Evolutionary conservation across 208 protist genomes (phyloP).

Genomic region (Angomonas deanei): DNA sequence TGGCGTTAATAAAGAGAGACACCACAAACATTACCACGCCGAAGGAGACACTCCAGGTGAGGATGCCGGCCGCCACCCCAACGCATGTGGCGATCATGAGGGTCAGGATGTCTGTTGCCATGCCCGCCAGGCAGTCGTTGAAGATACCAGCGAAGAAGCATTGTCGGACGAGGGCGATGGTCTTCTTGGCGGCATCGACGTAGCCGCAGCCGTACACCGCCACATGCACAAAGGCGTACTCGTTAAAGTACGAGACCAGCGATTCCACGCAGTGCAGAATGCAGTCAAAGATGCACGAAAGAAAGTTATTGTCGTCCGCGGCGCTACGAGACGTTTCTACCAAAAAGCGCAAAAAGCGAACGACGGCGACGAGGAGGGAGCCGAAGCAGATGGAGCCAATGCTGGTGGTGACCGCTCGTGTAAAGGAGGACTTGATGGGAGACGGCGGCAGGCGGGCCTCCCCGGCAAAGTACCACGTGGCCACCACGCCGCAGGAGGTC

Average conservation of each 20-base stretch:
- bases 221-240: conserved; percentile 87
- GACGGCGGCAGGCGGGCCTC: conserved; percentile 36
- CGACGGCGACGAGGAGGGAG: conserved; percentile 70
- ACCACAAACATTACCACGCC: conserved; percentile 29
- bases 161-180: conserved; percentile 54
- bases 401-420: conserved; percentile 64
- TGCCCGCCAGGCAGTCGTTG: conserved; percentile 62
- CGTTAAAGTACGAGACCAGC: conserved; percentile 80
- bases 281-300: conserved; percentile 45
- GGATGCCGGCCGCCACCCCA: conserved; percentile 15
- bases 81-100: conserved; percentile 21
- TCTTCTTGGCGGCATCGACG: conserved; percentile 62
- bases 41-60: conserved; percentile 16
- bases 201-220: conserved; percentile 88
- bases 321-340: conserved; percentile 10
- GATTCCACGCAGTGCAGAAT: conserved; percentile 50
- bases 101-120: conserved; percentile 31
- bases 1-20: conserved; percentile 36
- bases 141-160: conserved; percentile 70
- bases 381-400: conserved; percentile 88
- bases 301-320: conserved; percentile 22
- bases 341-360: conserved; percentile 51
- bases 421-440: conserved; percentile 56
- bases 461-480: conserved; percentile 87
- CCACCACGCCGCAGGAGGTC: conserved; percentile 60